phyloP scores from a whole-genome alignment of 352 stramenopile genomes.

The Peronosclerospora sorghi region DNA sequence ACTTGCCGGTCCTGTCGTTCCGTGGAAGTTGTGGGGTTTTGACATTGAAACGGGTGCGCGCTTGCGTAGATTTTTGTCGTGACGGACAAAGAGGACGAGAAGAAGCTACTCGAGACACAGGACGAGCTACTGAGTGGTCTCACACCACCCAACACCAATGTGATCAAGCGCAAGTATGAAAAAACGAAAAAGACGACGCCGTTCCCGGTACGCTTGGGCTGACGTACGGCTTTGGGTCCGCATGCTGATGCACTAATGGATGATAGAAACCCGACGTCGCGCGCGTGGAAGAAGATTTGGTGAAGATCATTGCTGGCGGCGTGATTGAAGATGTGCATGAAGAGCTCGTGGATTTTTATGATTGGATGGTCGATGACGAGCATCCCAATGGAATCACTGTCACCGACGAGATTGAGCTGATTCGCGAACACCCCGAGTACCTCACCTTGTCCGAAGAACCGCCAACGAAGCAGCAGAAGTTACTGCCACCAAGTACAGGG shows the following conservation, averaged over 20 bases:
- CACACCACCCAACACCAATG: constrained; percentile 78
- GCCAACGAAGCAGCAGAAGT: constrained; percentile 29
- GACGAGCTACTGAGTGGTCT: constrained; percentile 63
- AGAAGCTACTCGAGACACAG: constrained; percentile 42
- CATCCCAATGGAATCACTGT: constrained; percentile 60
- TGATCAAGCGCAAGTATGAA: constrained; percentile 81
- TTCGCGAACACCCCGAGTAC: constrained; percentile 75
- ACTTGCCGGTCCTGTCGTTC: no score
- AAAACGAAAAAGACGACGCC: constrained; percentile 78
- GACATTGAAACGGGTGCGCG: no score
- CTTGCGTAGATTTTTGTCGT: constrained; percentile 67
- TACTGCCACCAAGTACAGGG: constrained; percentile 10
- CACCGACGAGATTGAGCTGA: constrained; percentile 75
- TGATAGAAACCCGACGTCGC: constrained; percentile 69
- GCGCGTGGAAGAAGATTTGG: constrained; percentile 71
- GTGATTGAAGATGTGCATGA: constrained; percentile 76
- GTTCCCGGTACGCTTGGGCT: constrained; percentile 42
- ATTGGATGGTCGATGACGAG: constrained; percentile 77
- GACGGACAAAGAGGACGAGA: constrained; percentile 65
- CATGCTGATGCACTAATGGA: background rate
- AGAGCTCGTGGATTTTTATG: constrained; percentile 78
- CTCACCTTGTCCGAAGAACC: constrained; percentile 46
- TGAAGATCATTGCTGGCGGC: constrained; percentile 68
- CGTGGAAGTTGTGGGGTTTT: no score
- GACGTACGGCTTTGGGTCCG: background rate